phyloP scores from a whole-genome alignment of 257 asterid genomes.

The Salvia rosmarinus region DNA sequence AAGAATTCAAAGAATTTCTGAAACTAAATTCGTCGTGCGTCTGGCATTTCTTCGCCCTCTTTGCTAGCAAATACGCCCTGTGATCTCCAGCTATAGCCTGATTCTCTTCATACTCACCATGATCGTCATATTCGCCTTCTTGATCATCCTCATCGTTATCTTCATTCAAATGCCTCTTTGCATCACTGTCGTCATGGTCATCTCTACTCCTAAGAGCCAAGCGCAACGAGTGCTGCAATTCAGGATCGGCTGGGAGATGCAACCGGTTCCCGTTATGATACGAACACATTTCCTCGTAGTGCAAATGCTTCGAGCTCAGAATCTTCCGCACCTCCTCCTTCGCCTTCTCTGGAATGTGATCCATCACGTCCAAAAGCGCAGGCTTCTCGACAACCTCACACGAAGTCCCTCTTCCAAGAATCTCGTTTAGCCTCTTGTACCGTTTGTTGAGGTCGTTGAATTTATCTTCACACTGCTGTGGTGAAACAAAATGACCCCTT shows the following conservation, averaged over 20 bases:
- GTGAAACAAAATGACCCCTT: constrained; percentile 79
- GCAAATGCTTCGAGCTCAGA: constrained; percentile 78
- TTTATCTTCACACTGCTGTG: constrained; percentile 94
- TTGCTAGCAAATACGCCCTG: constrained; percentile 22
- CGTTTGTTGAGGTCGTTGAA: constrained; percentile 87
- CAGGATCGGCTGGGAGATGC: constrained; percentile 77
- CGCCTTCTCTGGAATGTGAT: constrained; percentile 64
- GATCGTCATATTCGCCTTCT: constrained; percentile 54
- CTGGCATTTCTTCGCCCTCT: constrained; percentile 41
- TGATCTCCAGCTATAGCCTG: constrained; percentile 37
- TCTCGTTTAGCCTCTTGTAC: constrained; percentile 86
- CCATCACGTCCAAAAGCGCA: constrained; percentile 62
- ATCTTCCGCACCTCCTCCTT: constrained; percentile 83
- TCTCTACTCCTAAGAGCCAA: constrained; percentile 70
- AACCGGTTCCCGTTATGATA: constrained; percentile 75
- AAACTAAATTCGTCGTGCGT: constrained; percentile 40
- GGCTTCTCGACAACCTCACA: constrained; percentile 90
- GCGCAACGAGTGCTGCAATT: constrained; percentile 63
- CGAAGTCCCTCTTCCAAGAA: constrained; percentile 83
- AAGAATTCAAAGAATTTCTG: constrained; percentile 34
- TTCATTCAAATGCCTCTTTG: constrained; percentile 46
- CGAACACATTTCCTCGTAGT: constrained; percentile 95
- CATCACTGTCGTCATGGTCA: constrained; percentile 50
- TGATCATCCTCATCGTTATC: constrained; percentile 63
- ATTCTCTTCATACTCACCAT: constrained; percentile 53